Percentiles rank a stretch among this genome's conserved stretches.
Evolutionary conservation across 371 early-diverging fungal genomes (phyloP).

Genomic region (Apophysomyces trapeziformis): DNA sequence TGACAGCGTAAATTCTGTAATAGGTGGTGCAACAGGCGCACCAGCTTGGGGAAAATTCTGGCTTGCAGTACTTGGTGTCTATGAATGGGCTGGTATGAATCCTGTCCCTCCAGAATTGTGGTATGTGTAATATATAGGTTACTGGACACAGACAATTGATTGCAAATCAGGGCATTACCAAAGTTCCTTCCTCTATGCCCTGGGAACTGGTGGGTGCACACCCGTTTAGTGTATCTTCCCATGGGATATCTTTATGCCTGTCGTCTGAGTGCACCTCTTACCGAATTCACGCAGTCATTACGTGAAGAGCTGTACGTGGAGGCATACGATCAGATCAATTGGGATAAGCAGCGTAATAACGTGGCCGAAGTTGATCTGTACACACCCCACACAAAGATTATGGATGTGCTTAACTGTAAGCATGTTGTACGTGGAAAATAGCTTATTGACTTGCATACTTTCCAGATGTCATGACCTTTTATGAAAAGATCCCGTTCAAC

Average conservation of each 20-base stretch:
- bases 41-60: slow-evolving; percentile 99
- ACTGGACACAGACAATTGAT: background rate
- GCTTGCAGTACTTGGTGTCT: slow-evolving; percentile 87
- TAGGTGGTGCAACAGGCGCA: slow-evolving; percentile 81
- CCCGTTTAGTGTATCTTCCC: slow-evolving; percentile 87
- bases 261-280: slow-evolving; percentile 62
- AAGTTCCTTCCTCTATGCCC: slow-evolving; percentile 84
- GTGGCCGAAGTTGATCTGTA: slow-evolving; percentile 85
- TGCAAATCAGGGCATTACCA: slow-evolving; percentile 74
- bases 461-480: slow-evolving; percentile 59
- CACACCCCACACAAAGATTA: slow-evolving; percentile 78
- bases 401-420: slow-evolving; percentile 77
- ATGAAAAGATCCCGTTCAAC: slow-evolving; percentile 63
- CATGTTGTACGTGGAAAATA: slow-evolving; percentile 2
- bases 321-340: slow-evolving; percentile 83
- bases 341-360: slow-evolving; percentile 83
- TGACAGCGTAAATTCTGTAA: background rate
- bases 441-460: background rate
- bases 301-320: slow-evolving; percentile 87
- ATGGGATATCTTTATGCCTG: slow-evolving; percentile 94
- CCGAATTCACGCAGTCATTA: slow-evolving; percentile 73
- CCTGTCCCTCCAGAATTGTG: slow-evolving; percentile 96
- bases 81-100: slow-evolving; percentile 96
- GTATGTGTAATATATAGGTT: slow-evolving; percentile 36
- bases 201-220: slow-evolving; percentile 93